Evolutionary conservation across 192 early-diverging fungal genomes (phyloP).

Genomic region (Backusella morwellensis): DNA sequence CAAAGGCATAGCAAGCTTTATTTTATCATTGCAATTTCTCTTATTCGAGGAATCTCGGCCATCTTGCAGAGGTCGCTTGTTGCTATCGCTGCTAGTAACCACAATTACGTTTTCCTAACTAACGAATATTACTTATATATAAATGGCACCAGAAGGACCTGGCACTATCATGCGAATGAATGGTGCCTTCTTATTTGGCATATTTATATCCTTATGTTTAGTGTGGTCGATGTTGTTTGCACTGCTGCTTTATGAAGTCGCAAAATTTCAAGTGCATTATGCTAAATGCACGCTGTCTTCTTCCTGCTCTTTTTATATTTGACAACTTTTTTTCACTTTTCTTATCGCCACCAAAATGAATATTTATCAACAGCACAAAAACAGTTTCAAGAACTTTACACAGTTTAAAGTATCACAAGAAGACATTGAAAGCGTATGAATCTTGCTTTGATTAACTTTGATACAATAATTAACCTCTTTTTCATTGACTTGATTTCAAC

Average conservation of each 20-base stretch:
- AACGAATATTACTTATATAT: slow-evolving; percentile 29
- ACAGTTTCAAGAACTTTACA: not conserved
- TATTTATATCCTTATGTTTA: slow-evolving; percentile 50
- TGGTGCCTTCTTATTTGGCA: slow-evolving; percentile 74
- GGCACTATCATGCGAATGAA: slow-evolving; percentile 75
- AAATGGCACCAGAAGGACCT: slow-evolving; percentile 68
- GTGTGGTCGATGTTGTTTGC: slow-evolving; percentile 57
- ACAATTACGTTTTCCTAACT: too few species aligned
- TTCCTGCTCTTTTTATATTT: not conserved
- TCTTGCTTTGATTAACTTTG: not conserved
- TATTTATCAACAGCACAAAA: not conserved
- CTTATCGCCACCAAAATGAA: not conserved
- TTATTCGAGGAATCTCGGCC: too few species aligned
- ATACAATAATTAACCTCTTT: not conserved
- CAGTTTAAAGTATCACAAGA: not conserved
- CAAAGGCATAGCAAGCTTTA: too few species aligned
- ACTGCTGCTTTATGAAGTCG: slow-evolving; percentile 61
- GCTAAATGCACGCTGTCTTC: not conserved
- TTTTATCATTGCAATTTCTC: too few species aligned
- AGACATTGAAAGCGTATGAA: not conserved
- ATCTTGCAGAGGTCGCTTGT: too few species aligned
- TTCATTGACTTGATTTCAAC: not conserved
- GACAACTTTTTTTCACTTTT: not conserved
- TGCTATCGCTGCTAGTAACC: too few species aligned
- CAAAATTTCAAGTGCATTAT: slow-evolving; percentile 46